Evolutionary conservation across 768 basidiomycete species (phyloP).

Genomic region (Multifurca ochricompacta): DNA sequence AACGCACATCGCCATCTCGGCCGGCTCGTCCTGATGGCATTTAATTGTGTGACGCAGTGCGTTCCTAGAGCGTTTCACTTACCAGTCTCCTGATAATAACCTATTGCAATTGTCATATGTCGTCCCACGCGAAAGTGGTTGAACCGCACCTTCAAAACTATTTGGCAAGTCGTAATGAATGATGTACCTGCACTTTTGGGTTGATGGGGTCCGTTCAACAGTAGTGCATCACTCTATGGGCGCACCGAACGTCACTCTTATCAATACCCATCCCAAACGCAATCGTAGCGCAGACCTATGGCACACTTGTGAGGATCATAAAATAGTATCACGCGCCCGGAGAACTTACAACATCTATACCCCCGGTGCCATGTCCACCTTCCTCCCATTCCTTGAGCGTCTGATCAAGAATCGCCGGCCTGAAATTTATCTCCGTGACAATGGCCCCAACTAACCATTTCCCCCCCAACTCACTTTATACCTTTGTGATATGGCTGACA

Average conservation of each 20-base stretch:
- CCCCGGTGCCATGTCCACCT: conserved; percentile 43
- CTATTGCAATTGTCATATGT: conserved; percentile 32
- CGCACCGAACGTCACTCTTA: conserved; percentile 65
- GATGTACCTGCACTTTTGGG: conserved; percentile 49
- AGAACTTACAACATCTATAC: conserved; percentile 53
- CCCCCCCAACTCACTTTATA: conserved; percentile 37
- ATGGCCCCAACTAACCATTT: neutral
- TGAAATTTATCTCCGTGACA: conserved; percentile 23
- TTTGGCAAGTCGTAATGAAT: conserved; percentile 79
- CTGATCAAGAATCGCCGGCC: conserved; percentile 41
- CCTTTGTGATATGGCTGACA: conserved; percentile 73
- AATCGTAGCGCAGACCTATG: conserved; percentile 67
- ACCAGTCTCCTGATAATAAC: conserved; percentile 87
- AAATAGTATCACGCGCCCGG: too few species aligned
- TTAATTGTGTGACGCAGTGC: conserved; percentile 4
- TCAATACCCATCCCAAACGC: conserved; percentile 88
- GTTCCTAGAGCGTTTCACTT: conserved; percentile 13
- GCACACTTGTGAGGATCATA: neutral
- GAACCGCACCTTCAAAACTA: conserved; percentile 63
- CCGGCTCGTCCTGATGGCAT: conserved; percentile 58
- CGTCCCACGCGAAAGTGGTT: neutral
- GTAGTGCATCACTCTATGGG: neutral
- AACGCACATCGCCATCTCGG: conserved; percentile 60
- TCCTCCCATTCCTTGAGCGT: conserved; percentile 51
- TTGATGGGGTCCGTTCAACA: neutral